Evolutionary conservation across 1,139 yeast genomes (phyloP).

Genomic region (Pichia sp.): DNA sequence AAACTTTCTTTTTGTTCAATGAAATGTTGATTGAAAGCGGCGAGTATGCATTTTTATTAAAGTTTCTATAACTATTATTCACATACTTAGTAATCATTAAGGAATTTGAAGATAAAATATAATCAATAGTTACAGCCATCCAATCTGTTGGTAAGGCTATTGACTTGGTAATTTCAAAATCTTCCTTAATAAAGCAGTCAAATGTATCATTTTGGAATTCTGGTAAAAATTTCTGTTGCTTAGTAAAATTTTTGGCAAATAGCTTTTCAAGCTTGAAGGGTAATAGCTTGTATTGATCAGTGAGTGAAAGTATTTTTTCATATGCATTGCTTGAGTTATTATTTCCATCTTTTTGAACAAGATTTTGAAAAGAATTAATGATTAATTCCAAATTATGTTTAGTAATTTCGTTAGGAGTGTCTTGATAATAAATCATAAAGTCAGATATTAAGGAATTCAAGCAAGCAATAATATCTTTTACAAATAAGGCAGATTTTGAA

Average conservation of each 20-base stretch:
- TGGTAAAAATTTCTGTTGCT: constrained; percentile 4
- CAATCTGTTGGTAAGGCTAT: constrained; percentile 41
- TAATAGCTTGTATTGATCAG: constrained; percentile 8
- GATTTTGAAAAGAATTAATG: constrained; percentile 5
- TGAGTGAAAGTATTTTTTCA: background rate
- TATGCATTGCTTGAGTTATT: background rate
- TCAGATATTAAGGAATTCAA: background rate
- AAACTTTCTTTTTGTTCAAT: constrained; percentile 39
- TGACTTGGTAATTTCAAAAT: background rate
- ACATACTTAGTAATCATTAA: constrained; percentile 35
- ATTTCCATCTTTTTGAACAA: constrained; percentile 1
- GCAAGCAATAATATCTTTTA: too few species aligned
- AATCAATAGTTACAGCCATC: constrained; percentile 57
- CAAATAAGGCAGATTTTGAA: too few species aligned
- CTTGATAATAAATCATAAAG: background rate
- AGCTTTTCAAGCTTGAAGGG: constrained; percentile 13
- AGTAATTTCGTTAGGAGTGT: background rate
- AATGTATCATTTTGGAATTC: background rate
- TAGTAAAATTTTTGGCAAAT: constrained; percentile 1
- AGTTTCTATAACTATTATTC: background rate
- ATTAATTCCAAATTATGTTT: constrained; percentile 3
- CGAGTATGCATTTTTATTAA: background rate
- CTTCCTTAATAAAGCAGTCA: background rate
- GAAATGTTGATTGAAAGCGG: constrained; percentile 52
- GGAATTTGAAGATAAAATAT: constrained; percentile 54